phyloP scores from a whole-genome alignment of 345 rosid species.

The Leavenworthia alabamica region DNA sequence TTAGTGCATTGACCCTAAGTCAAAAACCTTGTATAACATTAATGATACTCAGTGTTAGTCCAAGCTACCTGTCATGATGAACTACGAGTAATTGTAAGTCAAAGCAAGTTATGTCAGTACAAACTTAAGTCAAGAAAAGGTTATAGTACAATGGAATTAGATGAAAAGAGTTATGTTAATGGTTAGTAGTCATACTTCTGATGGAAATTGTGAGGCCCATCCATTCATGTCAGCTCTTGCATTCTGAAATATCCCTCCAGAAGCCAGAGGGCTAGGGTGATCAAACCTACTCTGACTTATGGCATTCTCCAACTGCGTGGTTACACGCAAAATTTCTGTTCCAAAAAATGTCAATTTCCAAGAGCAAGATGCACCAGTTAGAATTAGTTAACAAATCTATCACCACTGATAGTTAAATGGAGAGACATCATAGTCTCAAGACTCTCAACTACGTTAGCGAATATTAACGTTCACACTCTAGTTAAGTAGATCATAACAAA shows the following conservation, averaged over 20 bases:
- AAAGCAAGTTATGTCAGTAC: conserved; percentile 52
- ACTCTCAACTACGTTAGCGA: conserved; percentile 48
- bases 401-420: conserved; percentile 59
- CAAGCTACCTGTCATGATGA: conserved; percentile 43
- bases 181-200: conserved; percentile 99
- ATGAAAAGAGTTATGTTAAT: conserved; percentile 92
- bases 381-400: conserved; percentile 66
- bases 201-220: conserved; percentile 93
- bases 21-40: too few relatives aligned
- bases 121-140: conserved; percentile 43
- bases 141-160: conserved; percentile 47
- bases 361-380: conserved; percentile 93
- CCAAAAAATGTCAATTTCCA: conserved; percentile 96
- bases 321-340: conserved; percentile 99
- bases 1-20: conserved; percentile 8
- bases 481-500: too few relatives aligned
- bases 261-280: conserved; percentile 90
- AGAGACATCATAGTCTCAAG: conserved; percentile 47
- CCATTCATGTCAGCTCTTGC: conserved; percentile 91
- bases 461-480: conserved; percentile 26
- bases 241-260: conserved; percentile 93
- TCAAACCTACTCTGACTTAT: conserved; percentile 99
- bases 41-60: conserved; percentile 29
- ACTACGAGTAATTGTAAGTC: conserved; percentile 33
- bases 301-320: conserved; percentile 98